Evolutionary conservation across 352 stramenopile species (phyloP), one percentile per base, ranked within the genome.

Genomic region (Phytopythium chamaehyphon): DNA sequence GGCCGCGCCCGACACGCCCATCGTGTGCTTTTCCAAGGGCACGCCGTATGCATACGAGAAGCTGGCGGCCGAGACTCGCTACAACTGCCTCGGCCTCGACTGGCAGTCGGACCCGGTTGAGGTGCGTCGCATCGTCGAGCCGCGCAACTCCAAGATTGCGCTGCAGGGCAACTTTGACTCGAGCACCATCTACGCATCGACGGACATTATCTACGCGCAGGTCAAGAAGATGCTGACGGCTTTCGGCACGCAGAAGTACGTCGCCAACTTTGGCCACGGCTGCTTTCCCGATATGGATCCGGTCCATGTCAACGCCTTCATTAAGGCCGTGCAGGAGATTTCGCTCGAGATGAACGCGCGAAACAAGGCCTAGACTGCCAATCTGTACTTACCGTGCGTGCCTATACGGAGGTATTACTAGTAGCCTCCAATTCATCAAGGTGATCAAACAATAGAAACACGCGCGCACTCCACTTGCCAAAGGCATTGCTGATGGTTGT

Each of bases 251-350:
- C 87, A 98, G 66, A 78, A 84, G 50, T 94, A 98, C 62, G 98
- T 99, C 67, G 96, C 95, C 18, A 99, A 99, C 73, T 84, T 99
- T 37, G 97, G 97, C 44, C 95, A 99, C 64, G 97, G 97, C 44
- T 95, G 98, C 55, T 96, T 97, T 62, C 96, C 96, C 22, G 96
- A 98, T 64, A 97, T 98, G 84, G 86, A 95, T 46, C 88, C 96
- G 0, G 76, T 78, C 31, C 84, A 98, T 59, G 95, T 99, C 6
- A 77, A 97, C 58, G 85, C 78, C 24, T 98, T 99, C 66, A 96
- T 99, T 44, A 93, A 98, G 64, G 82, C 93, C 0, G 96, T 99
- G 64, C 96, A 99, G 59, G 78, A 98, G 53, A 86, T 94, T 39
- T 97, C 90, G 58, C 71, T 93, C 31, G 76, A 93, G 51, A 90